These are phyloP conservation scores for Pleurotus pulmonarius DNA, from an alignment of 768 basidiomycete species.

Conservation along the genomic window DNA sequence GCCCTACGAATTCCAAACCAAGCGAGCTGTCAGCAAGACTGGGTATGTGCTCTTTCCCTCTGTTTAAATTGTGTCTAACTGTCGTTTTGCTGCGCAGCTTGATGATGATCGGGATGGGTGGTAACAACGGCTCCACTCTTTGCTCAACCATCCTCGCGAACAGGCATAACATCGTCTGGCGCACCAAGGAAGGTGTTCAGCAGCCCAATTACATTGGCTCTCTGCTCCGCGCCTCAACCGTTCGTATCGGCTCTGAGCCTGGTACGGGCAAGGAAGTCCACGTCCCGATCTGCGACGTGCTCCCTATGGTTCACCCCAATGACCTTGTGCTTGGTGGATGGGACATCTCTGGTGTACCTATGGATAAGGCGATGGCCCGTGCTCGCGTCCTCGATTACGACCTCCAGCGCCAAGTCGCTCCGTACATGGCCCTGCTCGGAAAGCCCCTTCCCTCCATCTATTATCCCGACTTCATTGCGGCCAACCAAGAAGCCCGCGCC, in stretches of 20 bases:
- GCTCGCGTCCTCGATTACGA: constrained; percentile 95
- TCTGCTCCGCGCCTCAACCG: constrained; percentile 91
- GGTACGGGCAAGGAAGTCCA: constrained; percentile 83
- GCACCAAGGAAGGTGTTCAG: constrained; percentile 88
- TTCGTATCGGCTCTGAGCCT: constrained; percentile 84
- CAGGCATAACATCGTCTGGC: constrained; percentile 91
- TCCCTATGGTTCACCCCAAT: constrained; percentile 98
- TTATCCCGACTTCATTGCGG: constrained; percentile 96
- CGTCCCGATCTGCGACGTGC: constrained; percentile 87
- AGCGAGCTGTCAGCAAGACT: constrained; percentile 81
- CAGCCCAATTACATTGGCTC: constrained; percentile 98
- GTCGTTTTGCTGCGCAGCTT: constrained; percentile 46
- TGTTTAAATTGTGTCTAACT: constrained; percentile 4
- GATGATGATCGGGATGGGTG: constrained; percentile 95
- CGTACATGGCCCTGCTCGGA: constrained; percentile 76
- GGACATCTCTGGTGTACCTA: constrained; percentile 85
- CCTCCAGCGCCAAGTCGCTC: constrained; percentile 91
- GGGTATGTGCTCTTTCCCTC: constrained; percentile 57
- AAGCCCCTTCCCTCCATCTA: constrained; percentile 92
- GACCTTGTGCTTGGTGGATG: constrained; percentile 97
- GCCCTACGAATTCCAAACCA: constrained; percentile 89
- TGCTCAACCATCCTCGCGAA: constrained; percentile 95
- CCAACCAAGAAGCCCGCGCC: constrained; percentile 94
- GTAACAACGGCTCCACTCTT: constrained; percentile 95
- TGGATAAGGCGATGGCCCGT: constrained; percentile 93